phyloP scores from a whole-genome alignment of 2,329 filamentous ascomycete species.

The Clarireedia monteithiana region DNA sequence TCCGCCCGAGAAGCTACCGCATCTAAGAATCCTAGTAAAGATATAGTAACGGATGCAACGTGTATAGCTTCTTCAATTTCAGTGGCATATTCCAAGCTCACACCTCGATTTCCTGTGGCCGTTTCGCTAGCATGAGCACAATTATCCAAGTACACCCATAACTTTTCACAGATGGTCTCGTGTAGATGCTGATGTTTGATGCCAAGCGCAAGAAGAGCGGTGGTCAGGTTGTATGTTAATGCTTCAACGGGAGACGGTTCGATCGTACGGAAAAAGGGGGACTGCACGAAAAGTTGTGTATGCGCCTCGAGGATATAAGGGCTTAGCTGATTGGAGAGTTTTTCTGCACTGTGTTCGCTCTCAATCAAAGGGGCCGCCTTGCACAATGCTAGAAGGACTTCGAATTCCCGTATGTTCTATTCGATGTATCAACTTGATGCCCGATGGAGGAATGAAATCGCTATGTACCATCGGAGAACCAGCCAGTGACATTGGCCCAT shows the following conservation, averaged over 20 bases:
- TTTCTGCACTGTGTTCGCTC: slow-evolving; percentile 64
- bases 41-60: slow-evolving; percentile 70
- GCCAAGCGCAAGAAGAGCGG: slow-evolving; percentile 74
- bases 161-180: slow-evolving; percentile 54
- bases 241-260: slow-evolving; percentile 85
- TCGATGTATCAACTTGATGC: slow-evolving; percentile 3
- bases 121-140: slow-evolving; percentile 56
- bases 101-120: slow-evolving; percentile 44
- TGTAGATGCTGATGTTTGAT: slow-evolving; percentile 63
- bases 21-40: slow-evolving; percentile 83
- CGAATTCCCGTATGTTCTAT: slow-evolving; percentile 81
- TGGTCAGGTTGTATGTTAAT: slow-evolving; percentile 69
- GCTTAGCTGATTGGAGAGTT: slow-evolving; percentile 68
- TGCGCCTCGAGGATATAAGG: slow-evolving; percentile 84
- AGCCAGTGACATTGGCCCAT: slow-evolving; percentile 37
- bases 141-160: slow-evolving; percentile 65
- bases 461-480: slow-evolving; percentile 51
- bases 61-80: slow-evolving; percentile 57
- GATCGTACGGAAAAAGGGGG: slow-evolving; percentile 74
- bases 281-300: slow-evolving; percentile 67
- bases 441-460: neutral
- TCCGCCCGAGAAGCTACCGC: slow-evolving; percentile 69
- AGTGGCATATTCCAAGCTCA: slow-evolving; percentile 46
- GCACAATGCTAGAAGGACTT: slow-evolving; percentile 85
- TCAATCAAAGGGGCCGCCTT: slow-evolving; percentile 75